Evolutionary conservation across 192 early-diverging fungal genomes (phyloP), one percentile per base, ranked within the genome.

Genomic region (Tieghemiomyces parasiticus): DNA sequence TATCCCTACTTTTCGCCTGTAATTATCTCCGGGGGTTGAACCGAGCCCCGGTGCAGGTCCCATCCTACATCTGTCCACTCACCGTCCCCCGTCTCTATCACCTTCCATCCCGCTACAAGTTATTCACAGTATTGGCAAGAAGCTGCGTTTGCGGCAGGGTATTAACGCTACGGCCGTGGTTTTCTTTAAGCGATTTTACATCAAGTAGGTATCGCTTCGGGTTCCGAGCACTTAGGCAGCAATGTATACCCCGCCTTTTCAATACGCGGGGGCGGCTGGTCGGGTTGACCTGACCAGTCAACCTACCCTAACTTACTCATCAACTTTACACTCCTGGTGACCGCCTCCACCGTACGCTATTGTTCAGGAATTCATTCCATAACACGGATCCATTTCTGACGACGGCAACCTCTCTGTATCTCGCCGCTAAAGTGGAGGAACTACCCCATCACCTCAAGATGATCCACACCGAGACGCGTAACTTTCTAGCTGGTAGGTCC

Each of bases 361-460:
- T n/a, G n/a, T n/a, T 28, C 65, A 93, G 87, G 61, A 91, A 93
- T 63, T 74, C 75, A 33, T 75, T 81, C 51, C 71, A 77, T 32
- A 69, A 75, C 29, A 88, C 85, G 32, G 91, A 95, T 62, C 87
- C 88, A 22, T 78, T 78, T 44, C 70, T 95, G 19, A 86, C 92
- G 35, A 68, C 76, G 0, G 78, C 83, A 9, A 90, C 91, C 4
- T 91, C 88, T 62, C 72, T 92, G 51, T 93, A 92, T 60, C 63
- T 93, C 46, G 93, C 91, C 2, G 84, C 84, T 69, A 93, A 95
- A 65, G 84, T 92, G 45, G 91, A 93, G 63, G 93, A 95, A 65
- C 65, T 61, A 52, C 84, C 81, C 14, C 66, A 76, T n/a, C 80
- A 85, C 44, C 81, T 83, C 46, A 85, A 79, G 58, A 65, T 66